A percentile compares a stretch with the other conserved stretches of the same genome.
Evolutionary conservation across 129 eudicot genomes (phyloP).

Genomic region (Pulicaria dysenterica): DNA sequence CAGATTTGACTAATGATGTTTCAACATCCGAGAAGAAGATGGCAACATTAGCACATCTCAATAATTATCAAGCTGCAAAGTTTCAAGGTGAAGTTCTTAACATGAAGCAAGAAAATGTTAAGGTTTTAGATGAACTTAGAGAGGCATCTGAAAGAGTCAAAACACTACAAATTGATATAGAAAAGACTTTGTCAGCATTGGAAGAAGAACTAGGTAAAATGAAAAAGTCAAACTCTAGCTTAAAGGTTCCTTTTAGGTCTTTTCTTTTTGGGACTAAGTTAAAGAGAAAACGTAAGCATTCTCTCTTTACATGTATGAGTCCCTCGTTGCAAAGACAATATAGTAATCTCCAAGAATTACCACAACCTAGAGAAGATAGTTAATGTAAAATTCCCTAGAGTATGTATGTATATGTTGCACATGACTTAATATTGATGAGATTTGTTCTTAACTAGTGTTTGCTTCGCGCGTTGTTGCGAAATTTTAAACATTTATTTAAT

Average conservation of each 20-base stretch:
- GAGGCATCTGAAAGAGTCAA: slow-evolving; percentile 51
- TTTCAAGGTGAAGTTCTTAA: slow-evolving; percentile 71
- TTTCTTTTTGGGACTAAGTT: slow-evolving; percentile 71
- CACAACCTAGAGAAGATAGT: slow-evolving; percentile 22
- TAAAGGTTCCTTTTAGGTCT: slow-evolving; percentile 55
- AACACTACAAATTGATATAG: slow-evolving; percentile 46
- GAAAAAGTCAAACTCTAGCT: slow-evolving; percentile 22
- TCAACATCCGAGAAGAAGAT: slow-evolving; percentile 11
- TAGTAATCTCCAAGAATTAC: slow-evolving; percentile 34
- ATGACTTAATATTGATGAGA: neutral
- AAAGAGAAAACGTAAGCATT: slow-evolving; percentile 49
- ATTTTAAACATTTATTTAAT: too few species aligned
- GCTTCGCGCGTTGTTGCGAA: too few species aligned
- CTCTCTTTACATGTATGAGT: slow-evolving; percentile 46
- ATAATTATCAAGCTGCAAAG: slow-evolving; percentile 55
- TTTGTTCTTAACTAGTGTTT: neutral
- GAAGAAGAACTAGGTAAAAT: slow-evolving; percentile 54
- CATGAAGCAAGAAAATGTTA: slow-evolving; percentile 73
- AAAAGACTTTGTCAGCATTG: slow-evolving; percentile 42
- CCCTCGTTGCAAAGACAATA: slow-evolving; percentile 49
- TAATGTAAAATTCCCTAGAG: neutral
- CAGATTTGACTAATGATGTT: slow-evolving; percentile 33
- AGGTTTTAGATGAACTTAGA: slow-evolving; percentile 57
- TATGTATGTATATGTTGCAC: neutral
- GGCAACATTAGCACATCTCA: slow-evolving; percentile 10